These are phyloP conservation scores for Paramyrothecium roridum DNA, from an alignment of 2,329 filamentous ascomycete genomes.

Conservation along the genomic window DNA sequence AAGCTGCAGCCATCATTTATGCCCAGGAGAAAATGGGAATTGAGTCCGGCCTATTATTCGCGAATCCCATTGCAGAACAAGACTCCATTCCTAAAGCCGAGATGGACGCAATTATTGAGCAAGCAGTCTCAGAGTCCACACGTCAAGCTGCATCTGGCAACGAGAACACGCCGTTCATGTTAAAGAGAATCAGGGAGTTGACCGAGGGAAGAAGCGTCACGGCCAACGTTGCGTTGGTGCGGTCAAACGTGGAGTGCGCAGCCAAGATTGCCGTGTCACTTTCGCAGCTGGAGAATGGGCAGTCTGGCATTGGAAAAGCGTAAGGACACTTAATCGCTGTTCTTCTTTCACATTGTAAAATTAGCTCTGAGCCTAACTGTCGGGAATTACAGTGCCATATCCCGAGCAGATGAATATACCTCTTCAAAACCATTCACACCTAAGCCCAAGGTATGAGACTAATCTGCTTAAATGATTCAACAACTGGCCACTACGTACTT, in stretches of 20 bases:
- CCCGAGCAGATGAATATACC: too few relatives aligned
- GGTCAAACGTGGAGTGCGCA: constrained; percentile 51
- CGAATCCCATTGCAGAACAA: constrained; percentile 78
- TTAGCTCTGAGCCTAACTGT: too few relatives aligned
- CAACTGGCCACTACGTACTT: too few relatives aligned
- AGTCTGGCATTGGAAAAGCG: too few relatives aligned
- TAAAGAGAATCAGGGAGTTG: constrained; percentile 75
- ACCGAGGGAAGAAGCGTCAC: constrained; percentile 67
- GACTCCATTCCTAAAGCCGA: constrained; percentile 66
- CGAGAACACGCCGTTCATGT: constrained; percentile 80
- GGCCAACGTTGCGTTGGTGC: constrained; percentile 67
- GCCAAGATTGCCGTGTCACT: constrained; percentile 53
- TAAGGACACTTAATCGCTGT: too few relatives aligned
- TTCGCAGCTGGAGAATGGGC: constrained; percentile 34
- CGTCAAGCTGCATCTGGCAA: constrained; percentile 67
- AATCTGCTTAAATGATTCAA: too few relatives aligned
- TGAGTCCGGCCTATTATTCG: constrained; percentile 78
- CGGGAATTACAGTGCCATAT: too few relatives aligned
- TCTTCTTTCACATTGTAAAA: too few relatives aligned
- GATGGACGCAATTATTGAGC: constrained; percentile 67
- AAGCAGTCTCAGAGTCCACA: constrained; percentile 63
- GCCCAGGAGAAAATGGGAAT: constrained; percentile 72
- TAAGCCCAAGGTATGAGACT: too few relatives aligned
- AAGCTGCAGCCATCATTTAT: constrained; percentile 83
- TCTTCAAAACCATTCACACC: too few relatives aligned